phyloP scores from a whole-genome alignment of 306 rosid species.

The Alnus rubra region DNA sequence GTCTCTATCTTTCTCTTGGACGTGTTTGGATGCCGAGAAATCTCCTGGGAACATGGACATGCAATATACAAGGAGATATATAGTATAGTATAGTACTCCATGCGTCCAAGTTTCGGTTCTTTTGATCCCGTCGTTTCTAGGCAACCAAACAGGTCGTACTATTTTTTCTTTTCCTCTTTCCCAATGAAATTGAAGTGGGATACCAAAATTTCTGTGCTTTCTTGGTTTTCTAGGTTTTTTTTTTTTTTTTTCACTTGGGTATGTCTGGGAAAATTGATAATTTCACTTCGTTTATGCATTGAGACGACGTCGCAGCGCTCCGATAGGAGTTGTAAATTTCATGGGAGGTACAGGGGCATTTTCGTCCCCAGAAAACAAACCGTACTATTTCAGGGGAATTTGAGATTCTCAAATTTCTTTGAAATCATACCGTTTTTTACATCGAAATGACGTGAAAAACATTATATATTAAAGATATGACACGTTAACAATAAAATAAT shows the following conservation, averaged over 20 bases:
- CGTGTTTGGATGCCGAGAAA: conserved; percentile 18
- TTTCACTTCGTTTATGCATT: background rate
- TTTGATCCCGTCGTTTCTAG: background rate
- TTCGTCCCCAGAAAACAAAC: background rate
- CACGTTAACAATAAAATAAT: no score
- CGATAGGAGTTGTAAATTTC: conserved; percentile 3
- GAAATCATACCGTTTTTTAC: no score
- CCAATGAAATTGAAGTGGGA: background rate
- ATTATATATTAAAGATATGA: no score
- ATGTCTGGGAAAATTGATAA: background rate
- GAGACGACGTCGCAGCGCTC: background rate
- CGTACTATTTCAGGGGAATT: background rate
- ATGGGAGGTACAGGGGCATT: background rate
- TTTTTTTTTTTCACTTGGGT: background rate
- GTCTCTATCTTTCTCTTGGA: background rate
- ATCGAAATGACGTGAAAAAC: no score
- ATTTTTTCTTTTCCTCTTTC: background rate
- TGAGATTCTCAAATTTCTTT: no score
- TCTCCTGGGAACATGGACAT: background rate
- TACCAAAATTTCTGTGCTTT: background rate
- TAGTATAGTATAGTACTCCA: background rate
- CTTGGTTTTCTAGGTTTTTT: no score
- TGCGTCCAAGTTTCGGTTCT: background rate
- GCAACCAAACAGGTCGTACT: background rate
- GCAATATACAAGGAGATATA: background rate